Evolutionary conservation across 805 yeast genomes (phyloP).

Genomic region (Saccharomycopsis oosterbeekiorum): DNA sequence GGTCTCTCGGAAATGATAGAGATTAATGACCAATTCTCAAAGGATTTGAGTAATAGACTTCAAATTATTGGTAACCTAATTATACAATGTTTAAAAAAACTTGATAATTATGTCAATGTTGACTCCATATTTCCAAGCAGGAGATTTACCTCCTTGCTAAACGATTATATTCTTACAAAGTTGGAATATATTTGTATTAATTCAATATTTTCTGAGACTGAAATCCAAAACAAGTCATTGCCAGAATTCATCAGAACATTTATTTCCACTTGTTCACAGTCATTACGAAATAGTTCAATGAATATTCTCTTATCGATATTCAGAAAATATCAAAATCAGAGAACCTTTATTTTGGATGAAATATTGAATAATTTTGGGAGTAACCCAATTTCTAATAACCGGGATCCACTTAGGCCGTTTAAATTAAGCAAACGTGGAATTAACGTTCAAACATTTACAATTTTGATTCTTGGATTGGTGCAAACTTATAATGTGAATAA

Average conservation of each 20-base stretch:
- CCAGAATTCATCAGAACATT: not conserved
- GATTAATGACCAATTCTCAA: not conserved
- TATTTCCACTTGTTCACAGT: not conserved
- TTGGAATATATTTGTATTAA: constrained; percentile 43
- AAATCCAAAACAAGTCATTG: constrained; percentile 16
- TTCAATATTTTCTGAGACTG: constrained; percentile 30
- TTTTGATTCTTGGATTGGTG: constrained; percentile 35
- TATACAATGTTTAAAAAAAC: constrained; percentile 3
- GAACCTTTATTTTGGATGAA: constrained; percentile 53
- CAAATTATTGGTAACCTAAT: constrained; percentile 5
- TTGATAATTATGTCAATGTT: constrained; percentile 9
- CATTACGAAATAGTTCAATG: constrained; percentile 20
- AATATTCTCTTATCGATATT: constrained; percentile 32
- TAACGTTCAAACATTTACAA: constrained; percentile 39
- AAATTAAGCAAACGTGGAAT: constrained; percentile 34
- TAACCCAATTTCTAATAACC: constrained; percentile 35
- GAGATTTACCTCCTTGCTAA: constrained; percentile 21
- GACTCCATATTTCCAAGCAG: constrained; percentile 12
- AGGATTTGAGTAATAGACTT: not conserved
- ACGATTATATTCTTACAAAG: constrained; percentile 47
- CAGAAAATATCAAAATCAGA: constrained; percentile 37
- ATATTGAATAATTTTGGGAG: constrained; percentile 38
- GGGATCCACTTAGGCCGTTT: constrained; percentile 31
- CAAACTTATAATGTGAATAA: constrained; percentile 29
- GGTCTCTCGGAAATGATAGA: not conserved